Conservation (phyloP, 2,329 filamentous ascomycete species). For the Xylaria digitata region DNA sequence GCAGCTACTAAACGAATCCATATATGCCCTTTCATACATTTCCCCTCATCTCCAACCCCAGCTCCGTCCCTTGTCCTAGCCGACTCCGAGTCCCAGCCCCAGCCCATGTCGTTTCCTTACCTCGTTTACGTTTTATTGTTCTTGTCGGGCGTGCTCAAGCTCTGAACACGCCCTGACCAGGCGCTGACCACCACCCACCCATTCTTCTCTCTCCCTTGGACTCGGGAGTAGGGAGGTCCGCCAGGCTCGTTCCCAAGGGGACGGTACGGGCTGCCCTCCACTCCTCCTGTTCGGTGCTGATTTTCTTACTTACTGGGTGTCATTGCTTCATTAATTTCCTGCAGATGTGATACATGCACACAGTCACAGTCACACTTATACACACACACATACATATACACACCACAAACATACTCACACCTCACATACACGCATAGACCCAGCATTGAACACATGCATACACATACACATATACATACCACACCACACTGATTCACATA, state of each 20-base stretch:
- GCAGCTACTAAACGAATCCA: background rate
- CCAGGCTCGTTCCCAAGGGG: conserved; percentile 11
- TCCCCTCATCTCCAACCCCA: conserved; percentile 17
- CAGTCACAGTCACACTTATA: background rate
- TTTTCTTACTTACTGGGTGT: background rate
- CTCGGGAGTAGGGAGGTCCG: conserved; percentile 5
- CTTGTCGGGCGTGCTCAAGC: background rate
- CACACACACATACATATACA: background rate
- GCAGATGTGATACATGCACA: background rate
- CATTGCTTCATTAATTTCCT: background rate
- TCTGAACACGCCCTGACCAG: conserved; percentile 3
- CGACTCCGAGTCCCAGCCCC: conserved; percentile 2
- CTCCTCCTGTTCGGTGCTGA: background rate
- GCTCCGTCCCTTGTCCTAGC: conserved; percentile 12
- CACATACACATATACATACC: background rate
- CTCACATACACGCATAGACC: conserved; percentile 1
- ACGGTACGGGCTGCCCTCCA: conserved; percentile 19
- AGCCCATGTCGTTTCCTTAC: conserved; percentile 2
- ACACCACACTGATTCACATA: background rate
- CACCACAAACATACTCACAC: background rate
- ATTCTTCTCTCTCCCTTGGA: background rate
- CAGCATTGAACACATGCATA: conserved; percentile 11
- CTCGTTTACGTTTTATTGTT: background rate
- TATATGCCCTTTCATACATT: background rate
- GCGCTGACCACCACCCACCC: conserved; percentile 4